These are phyloP conservation scores for Poteriospumella lacustris DNA, from an alignment of 108 stramenopile species.

Conservation along the genomic window DNA sequence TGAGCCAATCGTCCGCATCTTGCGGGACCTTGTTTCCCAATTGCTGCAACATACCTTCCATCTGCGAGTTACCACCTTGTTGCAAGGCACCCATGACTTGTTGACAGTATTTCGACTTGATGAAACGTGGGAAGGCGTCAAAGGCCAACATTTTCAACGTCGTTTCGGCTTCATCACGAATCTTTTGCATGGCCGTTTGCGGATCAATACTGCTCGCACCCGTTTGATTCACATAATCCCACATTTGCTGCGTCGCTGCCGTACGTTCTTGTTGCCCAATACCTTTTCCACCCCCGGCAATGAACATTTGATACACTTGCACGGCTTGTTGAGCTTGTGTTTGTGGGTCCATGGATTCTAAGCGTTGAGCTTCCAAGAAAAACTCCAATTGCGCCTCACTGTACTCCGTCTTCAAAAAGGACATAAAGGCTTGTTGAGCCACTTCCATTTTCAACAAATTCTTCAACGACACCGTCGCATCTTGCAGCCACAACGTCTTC, in stretches of 20 bases:
- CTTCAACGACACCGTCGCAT: conserved; percentile 2
- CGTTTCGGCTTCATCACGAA: conserved; percentile 35
- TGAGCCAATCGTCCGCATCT: conserved; percentile 49
- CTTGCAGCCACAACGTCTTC: not conserved
- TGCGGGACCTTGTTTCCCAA: conserved; percentile 29
- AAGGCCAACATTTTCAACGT: conserved; percentile 45
- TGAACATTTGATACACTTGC: conserved; percentile 33
- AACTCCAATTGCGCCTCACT: conserved; percentile 45
- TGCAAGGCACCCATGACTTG: conserved; percentile 27
- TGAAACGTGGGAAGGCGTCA: conserved; percentile 44
- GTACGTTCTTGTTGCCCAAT: conserved; percentile 47
- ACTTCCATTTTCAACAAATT: conserved; percentile 36
- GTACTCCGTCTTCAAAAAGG: conserved; percentile 39
- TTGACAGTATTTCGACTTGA: conserved; percentile 40
- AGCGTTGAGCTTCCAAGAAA: conserved; percentile 33
- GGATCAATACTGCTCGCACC: conserved; percentile 1
- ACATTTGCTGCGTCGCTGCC: conserved; percentile 37
- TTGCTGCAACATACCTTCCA: not conserved
- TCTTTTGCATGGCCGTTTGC: conserved; percentile 11
- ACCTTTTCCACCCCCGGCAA: conserved; percentile 27
- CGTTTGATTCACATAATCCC: conserved; percentile 34
- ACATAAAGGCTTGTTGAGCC: not conserved
- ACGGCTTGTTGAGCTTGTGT: conserved; percentile 25
- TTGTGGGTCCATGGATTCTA: not conserved
- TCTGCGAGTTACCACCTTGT: conserved; percentile 16